Conservation (phyloP, 352 stramenopile species). For the Pythium brassicae region DNA sequence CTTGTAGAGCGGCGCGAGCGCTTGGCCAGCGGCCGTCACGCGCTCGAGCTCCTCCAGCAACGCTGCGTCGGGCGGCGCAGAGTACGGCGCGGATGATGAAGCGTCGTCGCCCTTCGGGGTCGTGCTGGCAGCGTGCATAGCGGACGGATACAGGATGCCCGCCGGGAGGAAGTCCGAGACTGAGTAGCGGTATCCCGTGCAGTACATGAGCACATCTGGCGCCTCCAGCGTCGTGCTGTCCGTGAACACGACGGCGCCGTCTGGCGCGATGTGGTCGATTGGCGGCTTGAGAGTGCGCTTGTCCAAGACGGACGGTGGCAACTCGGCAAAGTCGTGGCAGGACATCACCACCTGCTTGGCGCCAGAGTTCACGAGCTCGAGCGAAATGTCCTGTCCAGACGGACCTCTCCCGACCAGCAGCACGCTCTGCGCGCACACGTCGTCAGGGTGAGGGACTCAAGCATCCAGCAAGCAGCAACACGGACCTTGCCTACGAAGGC, state of each 20-base stretch:
- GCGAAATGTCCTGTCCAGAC: slow-evolving; percentile 75
- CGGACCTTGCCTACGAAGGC: slow-evolving; percentile 38
- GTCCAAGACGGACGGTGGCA: slow-evolving; percentile 19
- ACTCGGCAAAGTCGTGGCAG: slow-evolving; percentile 33
- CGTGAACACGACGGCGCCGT: slow-evolving; percentile 51
- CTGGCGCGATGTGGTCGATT: slow-evolving; percentile 40
- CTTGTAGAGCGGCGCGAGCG: slow-evolving; percentile 69
- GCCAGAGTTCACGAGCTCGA: slow-evolving; percentile 44
- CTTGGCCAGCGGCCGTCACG: slow-evolving; percentile 23
- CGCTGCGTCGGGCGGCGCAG: slow-evolving; percentile 15
- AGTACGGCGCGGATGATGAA: slow-evolving; percentile 10
- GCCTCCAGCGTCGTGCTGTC: slow-evolving; percentile 44
- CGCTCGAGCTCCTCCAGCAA: slow-evolving; percentile 25
- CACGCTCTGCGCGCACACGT: slow-evolving; percentile 28
- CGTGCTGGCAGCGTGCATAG: no score
- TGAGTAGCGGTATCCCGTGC: slow-evolving; percentile 72
- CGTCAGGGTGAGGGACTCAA: background rate
- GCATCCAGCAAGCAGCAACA: background rate
- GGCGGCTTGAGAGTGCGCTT: slow-evolving; percentile 50
- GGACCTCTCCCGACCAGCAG: slow-evolving; percentile 63
- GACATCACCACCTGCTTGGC: slow-evolving; percentile 59
- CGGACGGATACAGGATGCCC: slow-evolving; percentile 41
- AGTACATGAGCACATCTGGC: slow-evolving; percentile 75
- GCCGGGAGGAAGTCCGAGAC: slow-evolving; percentile 43
- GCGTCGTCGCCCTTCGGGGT: background rate